Base-by-base conservation (phyloP, 176 grass and related monocot genomes). In the Chloris gayana region DNA sequence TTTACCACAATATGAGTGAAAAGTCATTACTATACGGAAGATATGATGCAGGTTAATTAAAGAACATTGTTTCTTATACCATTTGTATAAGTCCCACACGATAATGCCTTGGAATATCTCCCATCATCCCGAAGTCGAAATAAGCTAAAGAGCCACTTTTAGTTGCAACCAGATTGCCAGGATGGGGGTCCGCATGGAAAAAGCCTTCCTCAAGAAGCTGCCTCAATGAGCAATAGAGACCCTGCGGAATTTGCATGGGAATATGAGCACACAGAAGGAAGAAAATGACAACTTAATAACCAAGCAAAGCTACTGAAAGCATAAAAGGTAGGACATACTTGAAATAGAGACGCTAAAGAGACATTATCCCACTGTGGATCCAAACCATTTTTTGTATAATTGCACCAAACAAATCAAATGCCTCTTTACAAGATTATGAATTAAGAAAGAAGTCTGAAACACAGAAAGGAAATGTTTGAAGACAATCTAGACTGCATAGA, bases 91-190 rank as follows among this genome's bases (percentile, higher is more conserved):
- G 95, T 61, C 95, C 95, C 9, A 98, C 83, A 74, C 95, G 95
- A 66, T 91, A 98, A 68, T 98, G 95, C 35, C 95, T 87, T 64
- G 95, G 95, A 74, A 98, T 98, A 83, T 98, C 90, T 44, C 95
- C 95, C 95, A 98, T 98, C 95, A 98, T 98, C 74, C 95, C 95
- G 26, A 98, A 98, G 75, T 98, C 95, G 81, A 98, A 98, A 75
- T 98, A 98, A 59, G 92, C 95, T 64, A 98, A 82, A 87, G 83
- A 92, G 38, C 95, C 95, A n/a, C 76, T 74, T 82, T 87, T 71
- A 74, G 92, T 95, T 72, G 81, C 95, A 35, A 98, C 95, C 73
- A 98, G 92, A 84, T 98, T 98, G 83, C 95, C 95, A 38, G 95
- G 95, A 89, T 98, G 92, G n/a, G 95, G 95, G 57, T 98, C 95